Evolutionary conservation across 345 rosid genomes (phyloP).

Genomic region (Pistacia vera): DNA sequence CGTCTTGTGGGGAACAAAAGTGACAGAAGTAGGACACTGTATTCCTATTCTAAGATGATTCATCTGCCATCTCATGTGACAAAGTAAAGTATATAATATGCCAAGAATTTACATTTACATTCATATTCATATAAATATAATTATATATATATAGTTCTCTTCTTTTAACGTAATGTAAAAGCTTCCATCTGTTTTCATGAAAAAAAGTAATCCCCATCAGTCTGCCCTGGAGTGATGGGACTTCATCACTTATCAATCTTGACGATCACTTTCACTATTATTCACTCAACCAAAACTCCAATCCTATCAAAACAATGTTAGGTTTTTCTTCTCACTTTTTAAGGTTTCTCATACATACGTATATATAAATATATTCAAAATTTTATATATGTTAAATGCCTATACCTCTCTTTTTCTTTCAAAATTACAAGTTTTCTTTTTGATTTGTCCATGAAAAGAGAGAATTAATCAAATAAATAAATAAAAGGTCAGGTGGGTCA

Average conservation of each 20-base stretch:
- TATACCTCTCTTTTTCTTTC: background rate
- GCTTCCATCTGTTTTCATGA: background rate
- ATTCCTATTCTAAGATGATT: background rate
- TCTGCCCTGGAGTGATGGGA: too few species aligned
- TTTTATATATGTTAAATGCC: too few species aligned
- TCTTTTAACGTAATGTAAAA: background rate
- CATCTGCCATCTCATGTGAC: background rate
- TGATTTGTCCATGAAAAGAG: background rate
- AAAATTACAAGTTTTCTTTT: background rate
- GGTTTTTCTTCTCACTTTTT: constrained; percentile 2
- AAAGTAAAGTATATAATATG: background rate
- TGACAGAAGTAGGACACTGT: constrained; percentile 1
- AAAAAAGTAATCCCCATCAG: background rate
- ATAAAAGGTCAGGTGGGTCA: background rate
- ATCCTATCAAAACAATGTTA: constrained; percentile 12
- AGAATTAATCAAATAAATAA: background rate
- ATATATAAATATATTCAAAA: too few species aligned
- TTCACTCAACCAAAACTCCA: background rate
- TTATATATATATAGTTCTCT: background rate
- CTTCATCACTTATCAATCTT: background rate
- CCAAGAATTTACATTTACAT: background rate
- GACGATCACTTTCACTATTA: constrained; percentile 8
- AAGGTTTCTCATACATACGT: background rate
- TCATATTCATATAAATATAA: too few species aligned
- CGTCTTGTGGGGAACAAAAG: too few species aligned